These are phyloP conservation scores for Erysimum cheiri DNA, from an alignment of 441 rosid species.

Conservation along the genomic window DNA sequence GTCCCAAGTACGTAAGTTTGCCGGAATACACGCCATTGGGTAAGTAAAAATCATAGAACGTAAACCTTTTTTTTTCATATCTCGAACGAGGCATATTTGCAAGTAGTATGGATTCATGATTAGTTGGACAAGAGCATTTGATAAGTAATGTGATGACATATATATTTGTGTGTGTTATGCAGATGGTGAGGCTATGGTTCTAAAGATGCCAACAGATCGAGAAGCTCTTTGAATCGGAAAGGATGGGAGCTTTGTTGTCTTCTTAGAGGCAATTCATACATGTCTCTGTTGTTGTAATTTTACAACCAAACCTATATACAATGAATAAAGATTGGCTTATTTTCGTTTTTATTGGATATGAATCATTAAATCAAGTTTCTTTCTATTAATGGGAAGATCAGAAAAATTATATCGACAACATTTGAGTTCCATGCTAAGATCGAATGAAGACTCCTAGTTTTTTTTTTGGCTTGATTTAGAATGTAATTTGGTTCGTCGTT, in stretches of 20 bases:
- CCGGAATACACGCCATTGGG: slow-evolving; percentile 65
- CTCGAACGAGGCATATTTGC: neutral
- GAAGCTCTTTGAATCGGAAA: slow-evolving; percentile 26
- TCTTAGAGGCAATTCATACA: slow-evolving; percentile 23
- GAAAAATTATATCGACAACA: neutral
- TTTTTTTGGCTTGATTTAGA: neutral
- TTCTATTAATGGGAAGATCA: neutral
- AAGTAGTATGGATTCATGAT: slow-evolving; percentile 5
- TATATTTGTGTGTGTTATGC: slow-evolving; percentile 4
- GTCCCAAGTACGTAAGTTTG: slow-evolving; percentile 84
- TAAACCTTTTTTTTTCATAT: neutral
- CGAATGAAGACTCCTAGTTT: neutral
- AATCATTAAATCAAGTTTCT: neutral
- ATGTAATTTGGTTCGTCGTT: neutral
- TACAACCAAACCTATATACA: slow-evolving; percentile 29
- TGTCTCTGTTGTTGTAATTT: slow-evolving; percentile 29
- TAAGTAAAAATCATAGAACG: slow-evolving; percentile 46
- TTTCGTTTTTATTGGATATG: neutral
- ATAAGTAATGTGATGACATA: slow-evolving; percentile 2
- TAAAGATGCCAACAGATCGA: slow-evolving; percentile 43
- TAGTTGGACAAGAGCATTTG: neutral
- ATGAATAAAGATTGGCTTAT: slow-evolving; percentile 29
- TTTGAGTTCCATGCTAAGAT: neutral
- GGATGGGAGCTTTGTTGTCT: neutral
- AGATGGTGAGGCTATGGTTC: slow-evolving; percentile 40